phyloP scores from a whole-genome alignment of 208 protist genomes.

The Crithidia brevicula region DNA sequence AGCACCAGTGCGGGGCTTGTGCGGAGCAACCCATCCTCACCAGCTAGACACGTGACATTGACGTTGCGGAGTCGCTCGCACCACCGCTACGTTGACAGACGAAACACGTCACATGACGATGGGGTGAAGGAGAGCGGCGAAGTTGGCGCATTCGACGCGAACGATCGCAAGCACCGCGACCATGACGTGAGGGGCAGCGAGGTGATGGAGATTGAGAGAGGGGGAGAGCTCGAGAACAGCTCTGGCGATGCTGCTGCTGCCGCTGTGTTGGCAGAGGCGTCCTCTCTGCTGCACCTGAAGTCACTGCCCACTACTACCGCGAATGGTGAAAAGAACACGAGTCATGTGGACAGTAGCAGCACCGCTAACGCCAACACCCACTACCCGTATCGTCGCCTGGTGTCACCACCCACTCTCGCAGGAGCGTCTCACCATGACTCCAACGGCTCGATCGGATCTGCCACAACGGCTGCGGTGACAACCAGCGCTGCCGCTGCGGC shows the following conservation, averaged over 20 bases:
- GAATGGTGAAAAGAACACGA: not conserved
- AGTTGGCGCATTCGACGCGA: not conserved
- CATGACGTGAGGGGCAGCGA: not conserved
- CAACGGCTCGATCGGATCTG: not conserved
- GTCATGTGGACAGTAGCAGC: not conserved
- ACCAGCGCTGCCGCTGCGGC: not conserved
- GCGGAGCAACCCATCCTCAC: not conserved
- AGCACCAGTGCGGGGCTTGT: not conserved
- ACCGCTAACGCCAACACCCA: conserved; percentile 5
- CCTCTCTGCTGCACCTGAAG: too few species aligned
- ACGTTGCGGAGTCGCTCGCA: not conserved
- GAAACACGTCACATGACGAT: not conserved
- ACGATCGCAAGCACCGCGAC: too few species aligned
- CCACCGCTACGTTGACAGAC: too few species aligned
- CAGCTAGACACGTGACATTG: not conserved
- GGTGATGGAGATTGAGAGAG: not conserved
- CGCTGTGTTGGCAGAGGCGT: not conserved
- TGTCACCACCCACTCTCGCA: not conserved
- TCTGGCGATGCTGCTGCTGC: not conserved
- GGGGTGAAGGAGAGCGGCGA: not conserved
- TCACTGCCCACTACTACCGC: too few species aligned
- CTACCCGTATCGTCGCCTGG: not conserved
- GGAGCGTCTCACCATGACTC: not conserved
- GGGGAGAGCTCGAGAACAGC: not conserved
- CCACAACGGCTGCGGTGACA: not conserved